These are phyloP conservation scores for Aspergillus novofumigatus DNA, from an alignment of 2,329 filamentous ascomycete species.

Conservation along the genomic window DNA sequence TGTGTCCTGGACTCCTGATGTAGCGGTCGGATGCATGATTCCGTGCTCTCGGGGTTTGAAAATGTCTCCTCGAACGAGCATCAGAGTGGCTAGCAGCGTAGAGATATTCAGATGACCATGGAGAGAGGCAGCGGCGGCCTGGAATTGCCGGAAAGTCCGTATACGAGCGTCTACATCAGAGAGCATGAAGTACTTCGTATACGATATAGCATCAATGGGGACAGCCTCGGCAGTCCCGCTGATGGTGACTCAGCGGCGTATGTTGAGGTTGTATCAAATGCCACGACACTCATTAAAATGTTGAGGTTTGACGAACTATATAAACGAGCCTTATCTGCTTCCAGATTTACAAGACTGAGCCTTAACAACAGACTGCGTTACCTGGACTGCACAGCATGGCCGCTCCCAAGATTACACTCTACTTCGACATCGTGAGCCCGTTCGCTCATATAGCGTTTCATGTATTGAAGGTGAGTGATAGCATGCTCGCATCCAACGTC, in stretches of 20 bases:
- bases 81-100: neutral
- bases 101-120: neutral
- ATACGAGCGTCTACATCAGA: neutral
- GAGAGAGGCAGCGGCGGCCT: neutral
- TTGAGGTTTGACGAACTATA: neutral
- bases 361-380: neutral
- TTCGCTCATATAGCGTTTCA: slow-evolving; percentile 60
- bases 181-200: neutral
- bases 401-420: slow-evolving; percentile 52
- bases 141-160: neutral
- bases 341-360: neutral
- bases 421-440: slow-evolving; percentile 57
- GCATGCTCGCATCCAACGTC: slow-evolving; percentile 1
- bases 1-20: no score
- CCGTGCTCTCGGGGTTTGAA: no score
- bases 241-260: neutral
- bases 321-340: neutral
- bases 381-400: slow-evolving; percentile 32
- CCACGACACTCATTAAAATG: neutral
- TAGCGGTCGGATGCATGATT: neutral
- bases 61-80: neutral
- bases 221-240: neutral
- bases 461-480: slow-evolving; percentile 46
- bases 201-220: neutral
- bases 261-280: neutral